Conservation (phyloP, 305 asterid genomes). For the Withania somnifera region DNA sequence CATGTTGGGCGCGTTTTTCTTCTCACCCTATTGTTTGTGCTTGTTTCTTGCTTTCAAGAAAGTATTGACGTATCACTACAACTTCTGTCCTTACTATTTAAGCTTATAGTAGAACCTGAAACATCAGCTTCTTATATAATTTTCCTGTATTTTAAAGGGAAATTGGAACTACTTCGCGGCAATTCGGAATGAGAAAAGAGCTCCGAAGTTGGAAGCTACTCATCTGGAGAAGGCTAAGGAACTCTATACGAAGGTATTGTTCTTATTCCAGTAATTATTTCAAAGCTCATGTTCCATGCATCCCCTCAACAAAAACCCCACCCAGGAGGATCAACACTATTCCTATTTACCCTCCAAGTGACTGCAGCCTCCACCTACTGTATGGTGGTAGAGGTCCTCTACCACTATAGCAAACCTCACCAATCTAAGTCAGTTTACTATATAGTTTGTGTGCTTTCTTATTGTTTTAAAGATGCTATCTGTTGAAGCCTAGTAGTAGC, state of each 20-base stretch:
- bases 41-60: conserved; percentile 1
- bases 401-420: not conserved
- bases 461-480: not conserved
- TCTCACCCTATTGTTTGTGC: not conserved
- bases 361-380: not conserved
- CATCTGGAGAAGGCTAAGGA: conserved; percentile 98
- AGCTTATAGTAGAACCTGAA: conserved; percentile 5
- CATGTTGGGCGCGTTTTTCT: not conserved
- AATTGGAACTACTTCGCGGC: conserved; percentile 99
- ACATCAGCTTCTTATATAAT: conserved; percentile 14
- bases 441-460: not conserved
- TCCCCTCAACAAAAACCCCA: not conserved
- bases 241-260: conserved; percentile 76
- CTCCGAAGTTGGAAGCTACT: conserved; percentile 90
- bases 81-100: conserved; percentile 1
- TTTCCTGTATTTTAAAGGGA: conserved; percentile 43
- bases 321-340: not conserved
- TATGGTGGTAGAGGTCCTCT: conserved; percentile 1
- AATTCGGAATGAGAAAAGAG: conserved; percentile 88
- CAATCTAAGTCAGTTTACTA: not conserved
- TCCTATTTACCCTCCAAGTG: not conserved
- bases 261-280: conserved; percentile 3
- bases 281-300: not conserved
- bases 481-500: not conserved
- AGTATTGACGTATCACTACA: conserved; percentile 4